Conservation (phyloP, 169 alveolate species). For the Ichthyophthirius multifiliis region DNA sequence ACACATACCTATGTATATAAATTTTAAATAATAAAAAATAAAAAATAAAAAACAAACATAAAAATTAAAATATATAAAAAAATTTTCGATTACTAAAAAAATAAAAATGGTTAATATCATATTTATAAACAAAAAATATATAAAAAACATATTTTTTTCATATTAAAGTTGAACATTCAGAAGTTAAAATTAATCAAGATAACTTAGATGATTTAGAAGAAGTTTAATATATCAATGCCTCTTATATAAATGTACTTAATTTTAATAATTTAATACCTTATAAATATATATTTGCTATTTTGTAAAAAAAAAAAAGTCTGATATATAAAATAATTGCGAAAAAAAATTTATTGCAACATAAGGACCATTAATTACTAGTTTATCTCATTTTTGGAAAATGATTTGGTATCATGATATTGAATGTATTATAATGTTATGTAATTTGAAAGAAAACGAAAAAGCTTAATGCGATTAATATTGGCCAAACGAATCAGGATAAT, state of each 20-base stretch:
- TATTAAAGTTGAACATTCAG: no score
- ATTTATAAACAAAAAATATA: no score
- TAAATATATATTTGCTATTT: neutral
- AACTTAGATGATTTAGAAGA: no score
- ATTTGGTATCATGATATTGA: constrained; percentile 63
- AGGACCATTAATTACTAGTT: constrained; percentile 62
- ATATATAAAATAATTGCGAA: neutral
- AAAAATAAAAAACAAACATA: no score
- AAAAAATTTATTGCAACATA: constrained; percentile 70
- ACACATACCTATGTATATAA: no score
- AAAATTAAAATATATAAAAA: no score
- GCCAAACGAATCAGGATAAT: constrained; percentile 67
- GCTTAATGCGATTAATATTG: constrained; percentile 80
- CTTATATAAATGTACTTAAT: constrained; percentile 2
- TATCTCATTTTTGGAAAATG: constrained; percentile 79
- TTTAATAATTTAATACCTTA: neutral
- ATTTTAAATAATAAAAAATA: no score
- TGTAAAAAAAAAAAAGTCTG: neutral
- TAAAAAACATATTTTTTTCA: no score
- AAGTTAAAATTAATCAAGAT: no score
- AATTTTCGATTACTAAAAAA: no score
- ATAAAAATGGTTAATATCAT: no score
- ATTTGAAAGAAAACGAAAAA: constrained; percentile 39
- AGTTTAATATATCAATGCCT: constrained; percentile 8
- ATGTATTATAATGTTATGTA: constrained; percentile 76